Conservation (phyloP, 805 yeast species). For the Blastobotrys muscicola region DNA sequence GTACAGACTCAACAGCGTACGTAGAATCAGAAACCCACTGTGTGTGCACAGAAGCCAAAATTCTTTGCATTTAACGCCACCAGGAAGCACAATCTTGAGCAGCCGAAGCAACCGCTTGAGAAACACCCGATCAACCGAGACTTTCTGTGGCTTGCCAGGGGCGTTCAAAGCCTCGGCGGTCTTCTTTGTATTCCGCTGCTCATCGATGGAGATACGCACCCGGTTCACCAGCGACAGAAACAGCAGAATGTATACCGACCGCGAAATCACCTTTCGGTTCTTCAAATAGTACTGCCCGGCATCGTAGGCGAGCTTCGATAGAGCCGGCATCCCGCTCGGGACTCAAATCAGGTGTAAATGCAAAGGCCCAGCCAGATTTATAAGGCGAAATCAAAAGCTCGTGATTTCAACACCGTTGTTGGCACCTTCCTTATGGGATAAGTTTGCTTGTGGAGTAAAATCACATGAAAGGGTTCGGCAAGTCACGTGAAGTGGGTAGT, state of each 20-base stretch:
- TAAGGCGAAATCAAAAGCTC: too few species aligned
- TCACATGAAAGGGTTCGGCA: too few species aligned
- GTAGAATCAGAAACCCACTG: slow-evolving; percentile 46
- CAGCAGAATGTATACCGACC: slow-evolving; percentile 15
- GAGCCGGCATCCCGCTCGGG: slow-evolving; percentile 5
- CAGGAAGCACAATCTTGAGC: slow-evolving; percentile 27
- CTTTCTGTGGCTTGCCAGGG: slow-evolving; percentile 11
- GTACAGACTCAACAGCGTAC: slow-evolving; percentile 68
- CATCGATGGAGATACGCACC: slow-evolving; percentile 13
- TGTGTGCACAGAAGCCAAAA: slow-evolving; percentile 39
- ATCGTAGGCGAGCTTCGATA: slow-evolving; percentile 15
- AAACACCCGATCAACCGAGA: slow-evolving; percentile 26
- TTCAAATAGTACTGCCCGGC: slow-evolving; percentile 10
- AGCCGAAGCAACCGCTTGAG: slow-evolving; percentile 21
- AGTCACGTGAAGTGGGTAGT: too few species aligned
- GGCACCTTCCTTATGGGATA: too few species aligned
- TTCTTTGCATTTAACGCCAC: slow-evolving; percentile 23
- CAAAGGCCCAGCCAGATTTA: too few species aligned
- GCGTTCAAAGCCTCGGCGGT: not conserved
- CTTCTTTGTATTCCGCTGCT: slow-evolving; percentile 4
- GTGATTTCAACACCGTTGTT: too few species aligned
- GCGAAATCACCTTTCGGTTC: slow-evolving; percentile 15
- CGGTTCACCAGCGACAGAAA: slow-evolving; percentile 16
- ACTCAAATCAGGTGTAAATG: too few species aligned
- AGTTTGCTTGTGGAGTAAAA: too few species aligned